Evolutionary conservation across 2,329 filamentous ascomycete genomes (phyloP), one percentile per base, ranked within the genome.

Genomic region (Nannizzia gypsea): DNA sequence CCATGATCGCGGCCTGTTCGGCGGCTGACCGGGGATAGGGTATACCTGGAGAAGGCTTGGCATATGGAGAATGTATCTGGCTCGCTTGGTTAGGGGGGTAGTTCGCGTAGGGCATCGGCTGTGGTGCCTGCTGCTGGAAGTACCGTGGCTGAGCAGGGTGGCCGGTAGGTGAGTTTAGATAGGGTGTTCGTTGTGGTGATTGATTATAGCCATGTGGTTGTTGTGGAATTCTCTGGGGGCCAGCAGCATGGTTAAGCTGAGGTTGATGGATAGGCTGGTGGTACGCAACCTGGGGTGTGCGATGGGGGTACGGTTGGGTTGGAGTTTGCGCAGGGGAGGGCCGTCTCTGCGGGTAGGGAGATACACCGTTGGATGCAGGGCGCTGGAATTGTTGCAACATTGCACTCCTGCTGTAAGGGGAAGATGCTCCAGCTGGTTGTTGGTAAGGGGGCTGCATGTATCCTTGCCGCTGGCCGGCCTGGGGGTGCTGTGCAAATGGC

Each of bases 321-420:
- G 61, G 60, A 3, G 70, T 65, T 38, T 73, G 71, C 8, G 66
- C 66, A 8, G 69, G 63, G 2, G 69, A 63, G 24, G 66, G 61
- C 3, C 68, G 68, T 57, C 68, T 66, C 55, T 70, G 63, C n/a
- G 66, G 58, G 59, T 71, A 70, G 6, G 69, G 66, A 58, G 63
- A 65, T 56, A 68, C 72, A 54, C 73, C 73, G 57, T 76, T 77
- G 56, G 69, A 69, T 13, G 64, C 62, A 17, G 72, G 66, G 15
- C 76, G 71, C 63, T 76, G 74, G 61, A 73, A 74, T 61, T 73
- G 74, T 48, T 69, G 70, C n/a, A 70, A 68, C 54, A 71, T 71
- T 56, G 65, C 70, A 26, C 63, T 67, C 58, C 71, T 71, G 59
- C 61, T 70, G 63, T 70, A 75, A 62, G 71, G 70, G 44, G 54